A percentile compares a stretch with the other conserved stretches of the same genome.
Evolutionary conservation across 805 yeast genomes (phyloP).

Genomic region (Candida ascalaphidarum): DNA sequence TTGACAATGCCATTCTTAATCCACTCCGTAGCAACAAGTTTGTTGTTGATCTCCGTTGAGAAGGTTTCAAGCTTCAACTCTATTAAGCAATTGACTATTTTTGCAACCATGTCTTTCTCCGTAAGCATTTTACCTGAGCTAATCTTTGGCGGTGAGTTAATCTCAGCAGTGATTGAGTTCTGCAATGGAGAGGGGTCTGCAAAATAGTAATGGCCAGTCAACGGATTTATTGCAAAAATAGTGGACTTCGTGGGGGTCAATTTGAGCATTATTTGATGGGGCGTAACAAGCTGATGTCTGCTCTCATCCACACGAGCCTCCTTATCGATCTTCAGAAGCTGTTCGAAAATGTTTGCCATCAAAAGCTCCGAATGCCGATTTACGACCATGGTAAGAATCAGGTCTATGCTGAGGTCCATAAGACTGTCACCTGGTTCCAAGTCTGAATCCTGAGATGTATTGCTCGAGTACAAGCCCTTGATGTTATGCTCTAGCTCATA

Average conservation of each 20-base stretch:
- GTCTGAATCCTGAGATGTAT: not conserved
- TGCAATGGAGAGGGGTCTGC: constrained; percentile 31
- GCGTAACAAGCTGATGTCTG: constrained; percentile 11
- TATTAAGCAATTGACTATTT: constrained; percentile 27
- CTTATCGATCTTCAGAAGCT: constrained; percentile 3
- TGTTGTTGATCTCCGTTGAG: constrained; percentile 42
- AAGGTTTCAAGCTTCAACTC: constrained; percentile 42
- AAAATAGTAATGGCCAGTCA: constrained; percentile 32
- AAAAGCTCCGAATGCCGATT: constrained; percentile 30
- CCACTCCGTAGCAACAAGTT: constrained; percentile 66
- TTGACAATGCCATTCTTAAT: constrained; percentile 46
- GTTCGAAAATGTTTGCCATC: constrained; percentile 14
- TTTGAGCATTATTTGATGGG: constrained; percentile 26
- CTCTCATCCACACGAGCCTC: constrained; percentile 5
- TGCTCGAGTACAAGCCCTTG: not conserved
- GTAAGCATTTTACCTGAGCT: constrained; percentile 14
- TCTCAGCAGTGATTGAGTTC: constrained; percentile 18
- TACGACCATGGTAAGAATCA: constrained; percentile 23
- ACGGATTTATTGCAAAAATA: constrained; percentile 30
- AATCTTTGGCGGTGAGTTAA: constrained; percentile 16
- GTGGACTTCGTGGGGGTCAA: constrained; percentile 23
- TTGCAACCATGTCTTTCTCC: constrained; percentile 22
- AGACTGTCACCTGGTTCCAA: constrained; percentile 8
- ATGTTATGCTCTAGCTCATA: constrained; percentile 11
- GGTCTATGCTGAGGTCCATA: constrained; percentile 26